Base-by-base conservation (phyloP, 179 eudicot genomes). In the Corrigiola litoralis region DNA sequence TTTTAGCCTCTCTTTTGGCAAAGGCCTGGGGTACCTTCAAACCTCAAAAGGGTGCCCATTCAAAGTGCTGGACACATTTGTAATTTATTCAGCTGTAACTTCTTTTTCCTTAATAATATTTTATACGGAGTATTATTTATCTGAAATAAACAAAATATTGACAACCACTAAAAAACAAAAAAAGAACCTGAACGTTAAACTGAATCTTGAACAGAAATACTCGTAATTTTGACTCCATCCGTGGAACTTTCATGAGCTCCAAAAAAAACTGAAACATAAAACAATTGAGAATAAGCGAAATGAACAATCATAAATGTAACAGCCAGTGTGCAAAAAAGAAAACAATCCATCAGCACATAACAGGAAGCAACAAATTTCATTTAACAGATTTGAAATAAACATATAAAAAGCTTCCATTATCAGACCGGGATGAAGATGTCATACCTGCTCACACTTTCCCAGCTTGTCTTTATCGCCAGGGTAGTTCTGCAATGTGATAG, bases 221-320 rank as follows among this genome's bases (percentile, higher is more conserved):
- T 74, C 90, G 77, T 72, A 94, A 73, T 76, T 94, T 94, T n/a
- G 99, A 84, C 80, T 94, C 99, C 75, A 94, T 90, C 53, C 99
- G 84, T 11, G 97, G 97, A 63, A 85, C 99, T 83, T 90, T 94
- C 99, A 94, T 94, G 72, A 94, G 85, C 92, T 90, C 97, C 84
- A 94, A 25, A 72, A 94, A 94, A 66, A 84, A 87, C 96, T 90
- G 89, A 57, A 73, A 70, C 13, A 37, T 24, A 42, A 61, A 24
- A 10, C 3, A 29, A 28, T 27, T 28, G 36, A 45, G 31, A 18
- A 16, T 65, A 20, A 59, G 58, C 56, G 36, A 44, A 42, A 42
- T 44, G 32, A 67, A 61, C 14, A 62, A 27, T 68, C 48, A 34
- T 59, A 37, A 6, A 23, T 56, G 64, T n/a, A 32, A 29, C 51